A percentile compares a stretch with the other conserved stretches of the same genome.
Evolutionary conservation across 2,329 filamentous ascomycete genomes (phyloP).

Genomic region (Trichoderma afroharzianum): DNA sequence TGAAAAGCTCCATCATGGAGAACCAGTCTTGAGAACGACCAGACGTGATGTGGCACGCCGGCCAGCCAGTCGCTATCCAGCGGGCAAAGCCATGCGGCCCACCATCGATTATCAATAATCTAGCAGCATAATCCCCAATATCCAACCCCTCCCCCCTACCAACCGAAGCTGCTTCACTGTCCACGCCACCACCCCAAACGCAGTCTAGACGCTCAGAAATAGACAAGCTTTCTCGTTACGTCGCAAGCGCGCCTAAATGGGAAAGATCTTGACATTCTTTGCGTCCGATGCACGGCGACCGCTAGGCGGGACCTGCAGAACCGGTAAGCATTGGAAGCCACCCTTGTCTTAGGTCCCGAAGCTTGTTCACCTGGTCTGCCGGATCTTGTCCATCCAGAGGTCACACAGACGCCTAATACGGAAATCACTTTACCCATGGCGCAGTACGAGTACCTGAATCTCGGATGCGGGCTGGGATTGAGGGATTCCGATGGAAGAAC

Average conservation of each 20-base stretch:
- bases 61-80: conserved; percentile 11
- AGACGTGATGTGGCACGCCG: conserved; percentile 8
- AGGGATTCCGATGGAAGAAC: background rate
- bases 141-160: background rate
- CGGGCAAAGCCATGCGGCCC: conserved; percentile 11
- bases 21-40: background rate
- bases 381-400: conserved; percentile 22
- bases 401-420: conserved; percentile 26
- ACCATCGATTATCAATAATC: background rate
- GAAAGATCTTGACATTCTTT: conserved; percentile 32
- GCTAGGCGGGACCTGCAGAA: conserved; percentile 21
- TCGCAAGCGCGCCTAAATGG: conserved; percentile 27
- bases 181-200: conserved; percentile 11
- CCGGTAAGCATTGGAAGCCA: conserved; percentile 7
- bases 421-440: conserved; percentile 26
- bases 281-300: conserved; percentile 27
- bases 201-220: background rate
- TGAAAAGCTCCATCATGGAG: conserved; percentile 8
- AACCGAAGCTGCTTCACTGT: background rate
- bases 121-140: background rate
- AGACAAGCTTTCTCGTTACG: background rate
- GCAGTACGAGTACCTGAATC: conserved; percentile 13
- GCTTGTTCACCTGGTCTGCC: conserved; percentile 16
- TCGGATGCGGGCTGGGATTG: conserved; percentile 1
- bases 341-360: conserved; percentile 7